Percentiles rank a stretch among this genome's conserved stretches.
Conservation (phyloP, 331 rosid genomes). For the Cucumis variabilis region DNA sequence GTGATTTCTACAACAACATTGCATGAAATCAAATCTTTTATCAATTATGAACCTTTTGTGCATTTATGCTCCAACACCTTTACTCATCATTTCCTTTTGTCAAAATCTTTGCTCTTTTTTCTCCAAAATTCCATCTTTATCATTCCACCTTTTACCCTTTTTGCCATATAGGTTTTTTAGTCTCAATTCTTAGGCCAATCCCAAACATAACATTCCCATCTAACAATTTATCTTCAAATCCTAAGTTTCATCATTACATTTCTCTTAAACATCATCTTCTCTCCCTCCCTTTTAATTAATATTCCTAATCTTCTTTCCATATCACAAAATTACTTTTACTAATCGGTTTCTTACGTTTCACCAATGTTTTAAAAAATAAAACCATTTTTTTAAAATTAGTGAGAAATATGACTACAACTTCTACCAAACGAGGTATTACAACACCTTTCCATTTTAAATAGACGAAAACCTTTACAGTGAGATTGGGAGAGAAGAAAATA, state of each 20-base stretch:
- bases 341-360: no score
- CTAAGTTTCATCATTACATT: background rate
- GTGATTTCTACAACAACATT: no score
- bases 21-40: background rate
- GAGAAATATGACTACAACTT: no score
- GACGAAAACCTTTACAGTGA: no score
- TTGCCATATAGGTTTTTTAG: background rate
- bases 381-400: no score
- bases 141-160: constrained; percentile 10
- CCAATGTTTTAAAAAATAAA: no score
- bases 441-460: no score
- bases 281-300: background rate
- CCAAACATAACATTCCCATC: background rate
- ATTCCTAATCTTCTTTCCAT: background rate
- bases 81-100: background rate
- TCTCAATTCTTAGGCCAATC: background rate
- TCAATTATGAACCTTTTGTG: background rate
- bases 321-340: no score
- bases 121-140: background rate
- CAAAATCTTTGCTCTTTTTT: background rate
- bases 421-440: no score
- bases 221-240: no score
- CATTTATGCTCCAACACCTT: constrained; percentile 2
- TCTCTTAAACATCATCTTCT: background rate
- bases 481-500: no score